A percentile compares a stretch with the other conserved stretches of the same genome.
Evolutionary conservation across 2,329 filamentous ascomycete genomes (phyloP).

Genomic region (Macrophomina pseudophaseolina): DNA sequence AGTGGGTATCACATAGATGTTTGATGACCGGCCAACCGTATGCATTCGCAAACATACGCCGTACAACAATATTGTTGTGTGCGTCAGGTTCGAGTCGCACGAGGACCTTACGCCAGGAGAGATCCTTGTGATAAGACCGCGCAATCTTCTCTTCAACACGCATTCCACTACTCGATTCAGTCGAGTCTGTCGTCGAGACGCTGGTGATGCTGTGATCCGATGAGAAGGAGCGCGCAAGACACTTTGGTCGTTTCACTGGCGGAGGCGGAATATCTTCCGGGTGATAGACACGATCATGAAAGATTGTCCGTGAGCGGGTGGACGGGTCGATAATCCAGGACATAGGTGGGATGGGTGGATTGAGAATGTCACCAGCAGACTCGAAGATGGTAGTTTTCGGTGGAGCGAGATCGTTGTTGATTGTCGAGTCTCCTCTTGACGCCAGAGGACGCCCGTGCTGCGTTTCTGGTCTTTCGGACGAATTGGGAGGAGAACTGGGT

Average conservation of each 20-base stretch:
- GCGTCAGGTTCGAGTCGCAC: conserved; percentile 95
- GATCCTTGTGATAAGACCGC: conserved; percentile 85
- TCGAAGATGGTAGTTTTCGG: conserved; percentile 94
- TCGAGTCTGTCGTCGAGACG: conserved; percentile 25
- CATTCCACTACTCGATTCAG: conserved; percentile 62
- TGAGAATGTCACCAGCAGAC: conserved; percentile 88
- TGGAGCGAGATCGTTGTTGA: conserved; percentile 66
- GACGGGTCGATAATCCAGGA: conserved; percentile 85
- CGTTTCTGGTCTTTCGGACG: not conserved
- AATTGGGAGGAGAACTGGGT: conserved; percentile 25
- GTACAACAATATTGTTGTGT: conserved; percentile 97
- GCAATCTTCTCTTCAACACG: conserved; percentile 98
- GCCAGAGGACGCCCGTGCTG: conserved; percentile 4
- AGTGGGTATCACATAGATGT: conserved; percentile 93
- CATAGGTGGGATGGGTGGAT: conserved; percentile 80
- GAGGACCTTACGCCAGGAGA: conserved; percentile 96
- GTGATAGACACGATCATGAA: conserved; percentile 95
- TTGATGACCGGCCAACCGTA: conserved; percentile 98
- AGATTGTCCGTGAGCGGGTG: conserved; percentile 84
- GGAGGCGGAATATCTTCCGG: conserved; percentile 89
- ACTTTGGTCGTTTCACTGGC: conserved; percentile 54
- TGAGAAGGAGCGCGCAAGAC: conserved; percentile 44
- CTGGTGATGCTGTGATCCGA: conserved; percentile 39
- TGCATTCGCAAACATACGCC: conserved; percentile 94
- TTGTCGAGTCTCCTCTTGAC: conserved; percentile 45